A percentile compares a stretch with the other conserved stretches of the same genome.
phyloP scores from a whole-genome alignment of 1,139 yeast species.

The Ashbya aceris region DNA sequence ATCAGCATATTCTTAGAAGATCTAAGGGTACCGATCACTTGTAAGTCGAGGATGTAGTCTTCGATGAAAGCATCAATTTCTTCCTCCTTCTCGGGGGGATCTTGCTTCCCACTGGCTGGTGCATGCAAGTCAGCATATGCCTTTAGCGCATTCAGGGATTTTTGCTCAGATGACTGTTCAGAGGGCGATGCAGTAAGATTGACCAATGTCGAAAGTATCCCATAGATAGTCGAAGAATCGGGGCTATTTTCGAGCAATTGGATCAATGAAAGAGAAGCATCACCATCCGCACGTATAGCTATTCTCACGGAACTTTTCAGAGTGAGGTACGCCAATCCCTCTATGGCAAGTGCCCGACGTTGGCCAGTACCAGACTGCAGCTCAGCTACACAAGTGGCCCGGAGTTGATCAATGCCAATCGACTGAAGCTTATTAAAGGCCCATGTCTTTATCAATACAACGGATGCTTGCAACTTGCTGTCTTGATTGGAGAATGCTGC shows the following conservation, averaged over 20 bases:
- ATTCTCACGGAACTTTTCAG: slow-evolving; percentile 22
- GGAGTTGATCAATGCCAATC: slow-evolving; percentile 16
- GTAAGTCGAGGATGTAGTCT: slow-evolving; percentile 15
- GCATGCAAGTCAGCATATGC: slow-evolving; percentile 18
- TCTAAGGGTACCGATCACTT: slow-evolving; percentile 17
- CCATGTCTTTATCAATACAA: slow-evolving; percentile 29
- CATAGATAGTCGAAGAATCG: slow-evolving; percentile 16
- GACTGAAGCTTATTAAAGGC: slow-evolving; percentile 23
- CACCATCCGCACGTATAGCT: slow-evolving; percentile 14
- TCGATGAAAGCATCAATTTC: slow-evolving; percentile 18
- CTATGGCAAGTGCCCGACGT: slow-evolving; percentile 19
- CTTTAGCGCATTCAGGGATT: slow-evolving; percentile 17
- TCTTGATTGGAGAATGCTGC: slow-evolving; percentile 12
- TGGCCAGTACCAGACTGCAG: slow-evolving; percentile 6
- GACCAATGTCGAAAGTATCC: slow-evolving; percentile 21
- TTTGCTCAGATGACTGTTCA: slow-evolving; percentile 10
- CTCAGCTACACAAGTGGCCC: slow-evolving; percentile 14
- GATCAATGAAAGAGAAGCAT: slow-evolving; percentile 14
- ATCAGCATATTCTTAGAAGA: slow-evolving; percentile 12
- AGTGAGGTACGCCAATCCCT: slow-evolving; percentile 28
- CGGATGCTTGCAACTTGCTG: slow-evolving; percentile 17
- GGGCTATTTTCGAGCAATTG: slow-evolving; percentile 10
- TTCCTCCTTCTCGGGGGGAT: slow-evolving; percentile 13
- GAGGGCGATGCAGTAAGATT: slow-evolving; percentile 20
- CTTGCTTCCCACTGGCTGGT: slow-evolving; percentile 11